These are phyloP conservation scores for Nidularia pulvinata DNA, from an alignment of 768 basidiomycete species.

Conservation along the genomic window DNA sequence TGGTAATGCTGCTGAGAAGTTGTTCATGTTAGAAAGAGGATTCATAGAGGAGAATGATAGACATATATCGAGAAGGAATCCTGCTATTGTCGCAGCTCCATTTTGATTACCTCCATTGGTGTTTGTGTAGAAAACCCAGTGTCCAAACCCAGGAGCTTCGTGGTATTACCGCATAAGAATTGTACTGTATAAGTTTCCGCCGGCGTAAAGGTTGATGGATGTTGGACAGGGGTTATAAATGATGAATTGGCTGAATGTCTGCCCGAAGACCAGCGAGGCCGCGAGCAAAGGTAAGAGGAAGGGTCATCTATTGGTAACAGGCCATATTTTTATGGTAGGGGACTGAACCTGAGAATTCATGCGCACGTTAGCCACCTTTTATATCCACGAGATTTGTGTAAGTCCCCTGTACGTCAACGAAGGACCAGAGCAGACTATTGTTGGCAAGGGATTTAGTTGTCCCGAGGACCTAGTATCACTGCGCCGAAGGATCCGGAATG, in stretches of 20 bases:
- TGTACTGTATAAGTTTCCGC: constrained; percentile 6
- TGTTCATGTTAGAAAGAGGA: neutral
- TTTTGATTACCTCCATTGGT: constrained; percentile 13
- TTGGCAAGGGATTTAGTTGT: too few relatives aligned
- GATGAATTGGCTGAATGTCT: constrained; percentile 4
- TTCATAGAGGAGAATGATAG: neutral
- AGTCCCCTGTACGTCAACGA: too few relatives aligned
- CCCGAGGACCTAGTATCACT: too few relatives aligned
- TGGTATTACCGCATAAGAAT: constrained; percentile 7
- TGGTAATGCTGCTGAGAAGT: constrained; percentile 17
- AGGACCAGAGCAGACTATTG: too few relatives aligned
- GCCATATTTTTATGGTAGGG: too few relatives aligned
- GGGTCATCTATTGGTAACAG: too few relatives aligned
- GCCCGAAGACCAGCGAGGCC: neutral
- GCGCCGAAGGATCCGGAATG: too few relatives aligned
- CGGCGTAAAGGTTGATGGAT: constrained; percentile 13
- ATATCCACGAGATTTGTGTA: too few relatives aligned
- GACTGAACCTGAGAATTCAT: too few relatives aligned
- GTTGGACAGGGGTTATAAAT: constrained; percentile 18
- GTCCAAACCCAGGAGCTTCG: constrained; percentile 7
- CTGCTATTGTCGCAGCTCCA: constrained; percentile 13
- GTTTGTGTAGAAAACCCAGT: constrained; percentile 14
- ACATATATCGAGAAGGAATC: constrained; percentile 12
- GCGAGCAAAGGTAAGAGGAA: neutral
- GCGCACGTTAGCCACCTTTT: too few relatives aligned